Evolutionary conservation across 805 yeast species (phyloP), one percentile per base, ranked within the genome.

Genomic region (Metschnikowia anglica): DNA sequence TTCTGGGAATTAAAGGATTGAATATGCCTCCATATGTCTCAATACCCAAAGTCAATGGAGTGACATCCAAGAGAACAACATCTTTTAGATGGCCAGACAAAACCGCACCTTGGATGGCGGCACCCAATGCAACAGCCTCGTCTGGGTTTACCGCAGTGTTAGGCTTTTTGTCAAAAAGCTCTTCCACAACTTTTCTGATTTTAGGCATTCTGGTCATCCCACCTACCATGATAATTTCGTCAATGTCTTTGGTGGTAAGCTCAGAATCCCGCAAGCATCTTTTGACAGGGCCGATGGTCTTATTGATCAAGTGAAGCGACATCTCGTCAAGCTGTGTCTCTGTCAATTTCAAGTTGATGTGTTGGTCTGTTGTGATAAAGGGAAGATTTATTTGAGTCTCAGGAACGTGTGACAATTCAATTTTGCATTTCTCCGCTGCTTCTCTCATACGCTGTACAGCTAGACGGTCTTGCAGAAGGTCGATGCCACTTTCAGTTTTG

Each of bases 161-260:
- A 29, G 91, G 90, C 47, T 74, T 71, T 58, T 76, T 81, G 25
- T 75, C 72, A 59, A 86, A 85, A 12, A 82, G 50, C 8, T 69
- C 68, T 48, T 72, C 75, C 16, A 86, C 91, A 6, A 80, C 70
- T 28, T 72, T 73, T 47, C 88, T 69, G 46, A 86, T 79, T 63
- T 80, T 81, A 42, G 95, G 95, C 95, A 86, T 86, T 63, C 95
- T 72, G 3, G 95, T 85, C 95, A 86, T 86, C 51, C 95, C 95
- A 45, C 95, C 95, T 29, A 86, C 95, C 32, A 86, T 60, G 33
- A 86, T 77, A 23, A 86, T 80, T 60, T 86, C 89, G 57, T 85
- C 86, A 37, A 85, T 73, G 26, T 85, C 88, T 25, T 75, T 73
- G 6, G 81, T 70, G 32, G 79, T 70, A 49, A 86, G 65, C 28